Evolutionary conservation across 345 rosid species (phyloP), one percentile per base, ranked within the genome.

Genomic region (Schrenkiella parvula): DNA sequence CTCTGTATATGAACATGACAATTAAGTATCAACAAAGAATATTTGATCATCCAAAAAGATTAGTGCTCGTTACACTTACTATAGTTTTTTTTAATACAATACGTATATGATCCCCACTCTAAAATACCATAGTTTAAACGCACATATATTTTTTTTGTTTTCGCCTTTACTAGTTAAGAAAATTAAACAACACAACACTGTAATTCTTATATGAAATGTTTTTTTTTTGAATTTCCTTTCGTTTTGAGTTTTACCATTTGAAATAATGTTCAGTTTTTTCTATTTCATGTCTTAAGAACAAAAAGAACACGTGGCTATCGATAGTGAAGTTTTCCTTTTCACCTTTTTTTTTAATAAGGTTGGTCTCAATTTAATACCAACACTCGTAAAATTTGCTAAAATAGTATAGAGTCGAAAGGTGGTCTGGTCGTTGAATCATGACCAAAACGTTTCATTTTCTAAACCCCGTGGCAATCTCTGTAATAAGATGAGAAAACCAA

Each of bases 401-500:
- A 43, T 21, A 57, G 42, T 57, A 13, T 11, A 12, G 6, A 29
- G 15, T 29, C 31, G n/a, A 12, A 31, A n/a, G 21, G 58, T 59
- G 32, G 32, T 18, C 47, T 6, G 18, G 42, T 13, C 43, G n/a
- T 18, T 34, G 19, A 56, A 32, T 32, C 1, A 9, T 55, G 60
- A 56, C 41, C 62, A 37, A 38, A 14, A 26, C 25, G 7, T 55
- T 57, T 1, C 14, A 34, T 58, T 31, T 32, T 15, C 29, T 38
- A 18, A 41, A 32, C 43, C n/a, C 41, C 11, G 19, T 66, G 67
- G 78, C 72, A 66, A 32, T 66, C 35, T 10, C 37, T 1, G 67
- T 66, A 66, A 64, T 32, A 42, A 46, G 1, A 28, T 37, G n/a
- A 37, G 28, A 1, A 57, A 66, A 18, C 64, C 44, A 48, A 38